phyloP scores from a whole-genome alignment of 768 basidiomycete species.

The Mycena latifolia region DNA sequence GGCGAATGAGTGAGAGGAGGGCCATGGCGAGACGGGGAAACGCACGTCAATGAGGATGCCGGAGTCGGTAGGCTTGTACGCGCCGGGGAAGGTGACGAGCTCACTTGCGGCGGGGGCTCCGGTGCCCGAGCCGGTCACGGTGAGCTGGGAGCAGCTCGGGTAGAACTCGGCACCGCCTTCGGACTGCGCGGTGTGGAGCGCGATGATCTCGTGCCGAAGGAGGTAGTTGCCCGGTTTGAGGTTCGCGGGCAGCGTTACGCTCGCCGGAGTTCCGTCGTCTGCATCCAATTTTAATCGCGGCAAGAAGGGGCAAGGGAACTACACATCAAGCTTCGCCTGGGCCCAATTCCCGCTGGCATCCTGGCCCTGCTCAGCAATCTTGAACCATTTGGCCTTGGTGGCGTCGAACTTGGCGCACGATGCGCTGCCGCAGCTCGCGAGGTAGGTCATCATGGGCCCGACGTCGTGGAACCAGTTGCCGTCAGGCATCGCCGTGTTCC shows the following conservation, averaged over 20 bases:
- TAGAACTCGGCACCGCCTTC: conserved; percentile 55
- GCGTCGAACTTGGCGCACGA: conserved; percentile 59
- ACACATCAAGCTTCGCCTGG: conserved; percentile 53
- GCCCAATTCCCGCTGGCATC: conserved; percentile 51
- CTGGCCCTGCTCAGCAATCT: conserved; percentile 57
- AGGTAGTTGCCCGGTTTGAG: conserved; percentile 63
- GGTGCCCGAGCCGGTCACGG: conserved; percentile 45
- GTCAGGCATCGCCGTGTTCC: conserved; percentile 44
- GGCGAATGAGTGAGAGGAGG: neutral
- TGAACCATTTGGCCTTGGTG: conserved; percentile 64
- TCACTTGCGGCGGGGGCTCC: conserved; percentile 43
- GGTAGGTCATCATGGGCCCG: conserved; percentile 52
- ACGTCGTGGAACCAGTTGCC: conserved; percentile 40
- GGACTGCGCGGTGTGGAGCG: conserved; percentile 52
- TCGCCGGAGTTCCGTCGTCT: conserved; percentile 44
- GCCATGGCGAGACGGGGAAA: neutral
- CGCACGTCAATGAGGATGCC: conserved; percentile 50
- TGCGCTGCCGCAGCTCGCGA: conserved; percentile 56
- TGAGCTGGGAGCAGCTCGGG: conserved; percentile 47
- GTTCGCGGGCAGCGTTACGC: conserved; percentile 48
- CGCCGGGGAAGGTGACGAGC: conserved; percentile 45
- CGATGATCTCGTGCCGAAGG: conserved; percentile 64
- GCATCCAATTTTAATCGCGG: conserved; percentile 24
- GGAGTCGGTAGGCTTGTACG: conserved; percentile 35
- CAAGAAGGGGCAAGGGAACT: neutral